phyloP scores from a whole-genome alignment of 2,329 filamentous ascomycete species.

The Calonectria montana region DNA sequence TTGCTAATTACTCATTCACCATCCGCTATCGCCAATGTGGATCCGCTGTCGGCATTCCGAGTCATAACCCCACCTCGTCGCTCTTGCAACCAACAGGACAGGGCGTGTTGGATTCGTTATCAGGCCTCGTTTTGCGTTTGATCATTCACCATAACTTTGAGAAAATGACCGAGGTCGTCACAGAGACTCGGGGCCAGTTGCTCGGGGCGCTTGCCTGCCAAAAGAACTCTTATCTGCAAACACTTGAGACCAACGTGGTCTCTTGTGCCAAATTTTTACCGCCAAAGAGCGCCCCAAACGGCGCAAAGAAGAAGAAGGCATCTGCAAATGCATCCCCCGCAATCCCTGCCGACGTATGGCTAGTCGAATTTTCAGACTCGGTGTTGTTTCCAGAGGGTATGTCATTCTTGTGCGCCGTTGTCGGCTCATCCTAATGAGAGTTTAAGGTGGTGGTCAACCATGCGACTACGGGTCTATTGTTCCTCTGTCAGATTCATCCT shows the following conservation, averaged over 20 bases:
- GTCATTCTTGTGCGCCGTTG: too few relatives aligned
- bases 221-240: conserved; percentile 40
- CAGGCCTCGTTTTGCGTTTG: background rate
- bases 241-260: conserved; percentile 39
- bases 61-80: conserved; percentile 1
- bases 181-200: background rate
- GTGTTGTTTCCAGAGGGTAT: conserved; percentile 46
- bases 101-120: background rate
- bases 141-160: background rate
- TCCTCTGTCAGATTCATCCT: conserved; percentile 13
- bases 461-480: conserved; percentile 43
- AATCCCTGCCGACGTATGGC: conserved; percentile 37
- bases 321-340: background rate
- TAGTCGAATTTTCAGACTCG: conserved; percentile 46
- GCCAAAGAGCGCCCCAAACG: conserved; percentile 21
- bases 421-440: background rate
- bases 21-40: conserved; percentile 5
- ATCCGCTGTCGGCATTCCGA: background rate
- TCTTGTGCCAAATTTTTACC: conserved; percentile 42
- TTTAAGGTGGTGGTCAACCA: conserved; percentile 46
- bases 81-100: background rate
- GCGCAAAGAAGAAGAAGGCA: conserved; percentile 34
- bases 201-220: conserved; percentile 46
- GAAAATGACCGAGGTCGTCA: background rate
- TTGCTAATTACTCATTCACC: background rate